Conservation (phyloP, 225 moss, liverwort and hornwort species). For the Ulota crispa region DNA sequence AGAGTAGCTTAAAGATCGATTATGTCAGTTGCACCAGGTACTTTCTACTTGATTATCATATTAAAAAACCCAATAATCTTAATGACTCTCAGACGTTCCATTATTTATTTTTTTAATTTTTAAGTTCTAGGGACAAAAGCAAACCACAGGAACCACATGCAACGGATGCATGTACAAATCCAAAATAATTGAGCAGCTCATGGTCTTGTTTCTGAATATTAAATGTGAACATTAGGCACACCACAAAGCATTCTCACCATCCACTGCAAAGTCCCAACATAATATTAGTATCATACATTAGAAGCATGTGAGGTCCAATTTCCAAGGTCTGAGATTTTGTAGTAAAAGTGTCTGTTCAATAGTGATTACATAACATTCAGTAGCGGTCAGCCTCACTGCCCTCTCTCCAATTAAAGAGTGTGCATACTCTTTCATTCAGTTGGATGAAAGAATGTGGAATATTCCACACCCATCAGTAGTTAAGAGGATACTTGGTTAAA, state of each 20-base stretch:
- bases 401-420: too few relatives aligned
- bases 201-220: not conserved
- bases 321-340: not conserved
- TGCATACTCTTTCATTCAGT: too few relatives aligned
- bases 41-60: not conserved
- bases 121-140: not conserved
- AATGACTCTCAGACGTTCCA: rapidly evolving
- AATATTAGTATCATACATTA: not conserved
- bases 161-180: not conserved
- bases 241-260: not conserved
- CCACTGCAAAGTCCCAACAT: not conserved
- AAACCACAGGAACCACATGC: not conserved
- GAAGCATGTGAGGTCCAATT: not conserved
- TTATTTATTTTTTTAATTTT: not conserved
- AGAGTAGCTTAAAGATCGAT: not conserved
- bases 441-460: too few relatives aligned
- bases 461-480: too few relatives aligned
- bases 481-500: too few relatives aligned
- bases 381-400: too few relatives aligned
- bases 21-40: not conserved
- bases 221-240: not conserved
- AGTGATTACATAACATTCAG: too few relatives aligned
- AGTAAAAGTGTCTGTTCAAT: not conserved
- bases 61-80: not conserved
- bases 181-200: constrained; percentile 8